Conservation (phyloP, 768 basidiomycete genomes). For the Antrodiella citrinella region DNA sequence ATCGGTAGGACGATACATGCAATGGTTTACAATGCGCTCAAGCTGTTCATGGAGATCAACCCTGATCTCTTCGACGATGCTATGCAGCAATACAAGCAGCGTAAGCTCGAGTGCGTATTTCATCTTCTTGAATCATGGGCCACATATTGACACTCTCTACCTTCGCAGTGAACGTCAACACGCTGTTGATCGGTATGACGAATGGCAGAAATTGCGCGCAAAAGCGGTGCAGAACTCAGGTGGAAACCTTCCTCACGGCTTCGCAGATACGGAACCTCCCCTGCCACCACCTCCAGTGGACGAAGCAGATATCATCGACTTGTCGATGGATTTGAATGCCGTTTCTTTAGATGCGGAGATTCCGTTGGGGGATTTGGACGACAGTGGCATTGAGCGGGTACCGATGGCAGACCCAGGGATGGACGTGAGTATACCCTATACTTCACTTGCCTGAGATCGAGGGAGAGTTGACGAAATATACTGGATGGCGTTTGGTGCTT, state of each 20-base stretch:
- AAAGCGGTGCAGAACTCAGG: slow-evolving; percentile 64
- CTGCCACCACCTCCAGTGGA: slow-evolving; percentile 76
- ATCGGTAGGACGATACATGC: slow-evolving; percentile 85
- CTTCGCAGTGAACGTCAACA: slow-evolving; percentile 74
- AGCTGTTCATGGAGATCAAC: slow-evolving; percentile 98
- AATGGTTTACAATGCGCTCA: slow-evolving; percentile 98
- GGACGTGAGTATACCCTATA: slow-evolving; percentile 49
- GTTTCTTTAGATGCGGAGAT: slow-evolving; percentile 67
- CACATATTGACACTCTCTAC: neutral
- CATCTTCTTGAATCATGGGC: neutral
- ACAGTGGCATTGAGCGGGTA: slow-evolving; percentile 78
- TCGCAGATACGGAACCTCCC: slow-evolving; percentile 57
- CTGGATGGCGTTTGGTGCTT: slow-evolving; percentile 11
- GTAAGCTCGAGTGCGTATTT: slow-evolving; percentile 66
- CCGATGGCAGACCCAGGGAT: slow-evolving; percentile 89
- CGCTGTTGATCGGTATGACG: slow-evolving; percentile 75
- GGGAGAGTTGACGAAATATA: slow-evolving; percentile 8
- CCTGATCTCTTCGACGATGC: slow-evolving; percentile 92
- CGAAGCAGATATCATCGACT: slow-evolving; percentile 79
- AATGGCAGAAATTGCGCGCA: slow-evolving; percentile 83
- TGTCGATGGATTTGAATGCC: slow-evolving; percentile 84
- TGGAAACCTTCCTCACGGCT: slow-evolving; percentile 64
- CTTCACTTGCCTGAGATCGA: slow-evolving; percentile 9
- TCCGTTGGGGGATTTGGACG: slow-evolving; percentile 58
- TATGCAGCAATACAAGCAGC: slow-evolving; percentile 88